phyloP scores from a whole-genome alignment of 768 basidiomycete genomes.

The Lactarius indigo region DNA sequence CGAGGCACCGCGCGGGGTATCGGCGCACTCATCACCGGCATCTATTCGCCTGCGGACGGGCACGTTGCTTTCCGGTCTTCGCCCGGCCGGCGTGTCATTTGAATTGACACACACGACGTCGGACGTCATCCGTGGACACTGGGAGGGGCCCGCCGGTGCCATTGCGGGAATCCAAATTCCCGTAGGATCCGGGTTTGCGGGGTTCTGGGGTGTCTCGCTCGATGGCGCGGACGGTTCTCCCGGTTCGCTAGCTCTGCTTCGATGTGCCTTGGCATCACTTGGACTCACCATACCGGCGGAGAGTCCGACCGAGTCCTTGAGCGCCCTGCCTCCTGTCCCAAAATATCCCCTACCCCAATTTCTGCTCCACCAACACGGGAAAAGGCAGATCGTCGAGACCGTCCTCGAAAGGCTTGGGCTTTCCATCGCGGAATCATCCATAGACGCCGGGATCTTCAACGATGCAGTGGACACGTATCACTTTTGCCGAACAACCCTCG shows the following conservation, averaged over 20 bases:
- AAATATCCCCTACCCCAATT: constrained; percentile 51
- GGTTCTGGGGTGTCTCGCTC: constrained; percentile 21
- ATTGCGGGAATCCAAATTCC: constrained; percentile 18
- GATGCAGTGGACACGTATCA: constrained; percentile 72
- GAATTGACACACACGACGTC: not conserved
- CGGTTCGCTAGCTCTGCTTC: constrained; percentile 3
- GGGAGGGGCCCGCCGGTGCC: constrained; percentile 10
- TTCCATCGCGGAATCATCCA: constrained; percentile 23
- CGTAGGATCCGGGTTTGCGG: constrained; percentile 19
- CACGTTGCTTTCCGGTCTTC: constrained; percentile 9
- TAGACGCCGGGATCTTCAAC: constrained; percentile 38
- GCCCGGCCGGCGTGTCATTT: constrained; percentile 11
- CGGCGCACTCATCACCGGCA: not conserved
- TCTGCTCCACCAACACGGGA: constrained; percentile 45
- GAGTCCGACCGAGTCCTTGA: not conserved
- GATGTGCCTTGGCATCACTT: constrained; percentile 14
- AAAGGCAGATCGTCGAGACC: constrained; percentile 39
- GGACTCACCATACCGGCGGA: constrained; percentile 36
- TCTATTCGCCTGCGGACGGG: constrained; percentile 16
- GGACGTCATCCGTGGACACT: constrained; percentile 1
- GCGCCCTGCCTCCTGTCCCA: constrained; percentile 41
- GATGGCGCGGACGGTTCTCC: not conserved
- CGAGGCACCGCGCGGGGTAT: not conserved
- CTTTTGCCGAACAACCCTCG: constrained; percentile 42
- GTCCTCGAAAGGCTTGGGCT: constrained; percentile 38